These are phyloP conservation scores for Cercospora canescens DNA, from an alignment of 2,329 filamentous ascomycete genomes.

Conservation along the genomic window DNA sequence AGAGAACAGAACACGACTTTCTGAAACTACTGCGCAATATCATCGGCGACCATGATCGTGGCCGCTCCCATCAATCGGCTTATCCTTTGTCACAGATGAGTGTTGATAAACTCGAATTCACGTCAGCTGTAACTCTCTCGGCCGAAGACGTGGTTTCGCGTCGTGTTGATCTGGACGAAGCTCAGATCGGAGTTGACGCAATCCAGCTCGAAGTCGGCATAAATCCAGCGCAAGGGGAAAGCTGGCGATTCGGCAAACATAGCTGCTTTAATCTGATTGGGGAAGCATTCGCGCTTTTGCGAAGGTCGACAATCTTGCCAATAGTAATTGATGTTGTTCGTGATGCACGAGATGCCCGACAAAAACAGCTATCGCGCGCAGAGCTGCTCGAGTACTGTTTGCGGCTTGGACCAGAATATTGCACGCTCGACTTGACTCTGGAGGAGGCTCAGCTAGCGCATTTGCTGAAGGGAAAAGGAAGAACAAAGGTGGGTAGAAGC, in stretches of 20 bases:
- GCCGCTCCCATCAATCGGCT: conserved; percentile 60
- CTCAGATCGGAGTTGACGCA: conserved; percentile 67
- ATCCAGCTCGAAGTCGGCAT: conserved; percentile 56
- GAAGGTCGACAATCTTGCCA: conserved; percentile 60
- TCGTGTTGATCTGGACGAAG: conserved; percentile 61
- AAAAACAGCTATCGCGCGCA: conserved; percentile 26
- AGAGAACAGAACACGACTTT: conserved; percentile 68
- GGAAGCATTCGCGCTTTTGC: conserved; percentile 59
- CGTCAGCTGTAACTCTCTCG: conserved; percentile 65
- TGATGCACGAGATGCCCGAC: conserved; percentile 12
- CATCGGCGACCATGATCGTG: conserved; percentile 54
- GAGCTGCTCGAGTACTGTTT: conserved; percentile 59
- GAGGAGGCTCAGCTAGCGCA: conserved; percentile 53
- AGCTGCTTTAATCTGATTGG: conserved; percentile 45
- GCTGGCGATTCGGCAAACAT: conserved; percentile 25
- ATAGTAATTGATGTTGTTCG: conserved; percentile 44
- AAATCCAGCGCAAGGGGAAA: conserved; percentile 16
- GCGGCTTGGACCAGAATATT: conserved; percentile 61
- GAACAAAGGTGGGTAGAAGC: conserved; percentile 45
- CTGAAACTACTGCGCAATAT: conserved; percentile 67
- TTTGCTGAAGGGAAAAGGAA: conserved; percentile 54
- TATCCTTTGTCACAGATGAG: conserved; percentile 65
- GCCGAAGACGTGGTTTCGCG: conserved; percentile 57
- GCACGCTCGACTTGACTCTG: conserved; percentile 60
- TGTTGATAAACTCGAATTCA: conserved; percentile 62